Evolutionary conservation across 225 moss, liverwort and hornwort species (phyloP).

Genomic region (Rhytidiadelphus loreus): DNA sequence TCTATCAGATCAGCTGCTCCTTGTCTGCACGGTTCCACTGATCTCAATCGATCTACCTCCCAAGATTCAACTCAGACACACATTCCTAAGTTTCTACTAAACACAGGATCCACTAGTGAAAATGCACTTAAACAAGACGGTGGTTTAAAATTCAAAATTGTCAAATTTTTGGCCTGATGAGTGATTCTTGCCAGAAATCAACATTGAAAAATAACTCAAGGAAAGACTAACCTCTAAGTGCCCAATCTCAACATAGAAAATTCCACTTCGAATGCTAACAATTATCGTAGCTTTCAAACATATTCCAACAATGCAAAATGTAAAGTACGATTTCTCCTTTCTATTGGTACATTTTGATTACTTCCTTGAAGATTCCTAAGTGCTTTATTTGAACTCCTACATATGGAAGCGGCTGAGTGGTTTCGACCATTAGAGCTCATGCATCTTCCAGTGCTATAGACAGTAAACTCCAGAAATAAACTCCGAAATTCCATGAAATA

Average conservation of each 20-base stretch:
- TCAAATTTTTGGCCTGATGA: background rate
- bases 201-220: background rate
- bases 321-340: background rate
- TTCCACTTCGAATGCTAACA: background rate
- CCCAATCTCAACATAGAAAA: background rate
- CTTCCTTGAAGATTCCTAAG: background rate
- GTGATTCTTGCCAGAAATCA: background rate
- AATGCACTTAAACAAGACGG: background rate
- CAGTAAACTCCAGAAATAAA: background rate
- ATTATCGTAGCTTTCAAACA: background rate
- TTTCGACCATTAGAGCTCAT: background rate
- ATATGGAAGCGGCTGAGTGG: background rate
- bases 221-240: background rate
- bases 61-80: background rate
- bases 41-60: background rate
- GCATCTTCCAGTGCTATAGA: background rate
- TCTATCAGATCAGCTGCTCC: slow-evolving; percentile 53
- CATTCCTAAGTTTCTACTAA: background rate
- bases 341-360: background rate
- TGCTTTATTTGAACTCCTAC: background rate
- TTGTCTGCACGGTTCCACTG: slow-evolving; percentile 14
- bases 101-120: background rate
- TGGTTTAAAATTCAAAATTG: background rate
- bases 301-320: background rate
- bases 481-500: background rate